Conservation (phyloP, 2,329 filamentous ascomycete species). For the Sphaerostilbella broomeana region DNA sequence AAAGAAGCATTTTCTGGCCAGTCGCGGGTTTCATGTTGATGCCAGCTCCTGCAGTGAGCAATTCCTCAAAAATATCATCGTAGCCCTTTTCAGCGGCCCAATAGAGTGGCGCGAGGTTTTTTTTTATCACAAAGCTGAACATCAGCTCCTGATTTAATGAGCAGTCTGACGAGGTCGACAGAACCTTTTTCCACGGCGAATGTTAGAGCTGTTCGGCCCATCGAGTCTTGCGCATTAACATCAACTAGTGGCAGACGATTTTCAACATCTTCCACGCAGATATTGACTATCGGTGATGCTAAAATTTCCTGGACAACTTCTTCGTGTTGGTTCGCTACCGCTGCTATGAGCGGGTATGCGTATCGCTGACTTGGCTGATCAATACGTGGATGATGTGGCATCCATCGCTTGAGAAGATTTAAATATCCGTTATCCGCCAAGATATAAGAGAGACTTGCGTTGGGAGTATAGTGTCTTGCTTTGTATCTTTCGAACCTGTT, state of each 20-base stretch:
- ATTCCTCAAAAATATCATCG: not conserved
- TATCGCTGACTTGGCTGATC: not conserved
- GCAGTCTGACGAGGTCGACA: not conserved
- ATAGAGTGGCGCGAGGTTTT: not conserved
- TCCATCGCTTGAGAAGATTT: not conserved
- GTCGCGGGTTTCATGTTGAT: not conserved
- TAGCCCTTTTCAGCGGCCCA: not conserved
- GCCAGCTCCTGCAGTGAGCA: not conserved
- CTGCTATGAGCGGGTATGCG: not conserved
- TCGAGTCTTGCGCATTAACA: not conserved
- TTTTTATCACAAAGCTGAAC: not conserved
- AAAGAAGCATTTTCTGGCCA: not conserved
- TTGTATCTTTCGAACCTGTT: not conserved
- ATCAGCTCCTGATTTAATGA: not conserved
- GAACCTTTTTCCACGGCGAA: not conserved
- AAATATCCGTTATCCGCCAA: constrained; percentile 1
- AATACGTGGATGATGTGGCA: not conserved
- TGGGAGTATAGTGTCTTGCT: not conserved
- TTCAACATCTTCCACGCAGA: not conserved
- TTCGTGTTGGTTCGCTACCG: not conserved
- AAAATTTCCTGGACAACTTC: not conserved
- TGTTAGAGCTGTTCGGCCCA: not conserved
- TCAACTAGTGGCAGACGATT: not conserved
- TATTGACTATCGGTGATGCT: not conserved
- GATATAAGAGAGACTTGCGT: not conserved